These are phyloP conservation scores for Musa troglodytarum DNA, from an alignment of 176 grass and related monocot genomes.

Conservation along the genomic window DNA sequence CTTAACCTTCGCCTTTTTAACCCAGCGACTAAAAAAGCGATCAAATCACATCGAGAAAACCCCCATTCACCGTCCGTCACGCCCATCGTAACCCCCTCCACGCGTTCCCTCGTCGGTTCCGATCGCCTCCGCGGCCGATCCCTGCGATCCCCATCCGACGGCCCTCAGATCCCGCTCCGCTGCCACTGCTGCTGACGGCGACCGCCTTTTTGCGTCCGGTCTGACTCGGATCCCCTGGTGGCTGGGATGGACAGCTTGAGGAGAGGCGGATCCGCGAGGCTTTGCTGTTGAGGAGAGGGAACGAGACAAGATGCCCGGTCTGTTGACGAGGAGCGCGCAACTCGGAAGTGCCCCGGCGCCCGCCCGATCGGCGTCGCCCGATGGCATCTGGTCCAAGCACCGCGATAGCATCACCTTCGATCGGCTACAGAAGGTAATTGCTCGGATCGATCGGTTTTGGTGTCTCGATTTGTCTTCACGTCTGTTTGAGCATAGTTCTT, in stretches of 20 bases:
- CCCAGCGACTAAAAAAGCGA: neutral
- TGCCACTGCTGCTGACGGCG: slow-evolving; percentile 7
- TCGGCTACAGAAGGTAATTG: slow-evolving; percentile 82
- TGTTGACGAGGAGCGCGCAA: slow-evolving; percentile 7
- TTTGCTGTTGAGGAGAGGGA: neutral
- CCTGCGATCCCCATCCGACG: neutral
- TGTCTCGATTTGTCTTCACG: slow-evolving; percentile 1
- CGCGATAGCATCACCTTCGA: slow-evolving; percentile 90
- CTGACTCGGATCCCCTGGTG: slow-evolving; percentile 11
- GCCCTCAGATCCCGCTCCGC: neutral
- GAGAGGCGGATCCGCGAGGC: neutral
- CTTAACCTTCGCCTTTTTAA: no score
- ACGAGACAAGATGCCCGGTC: slow-evolving; percentile 11
- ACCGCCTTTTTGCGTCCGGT: no score
- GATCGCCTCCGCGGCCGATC: slow-evolving; percentile 3
- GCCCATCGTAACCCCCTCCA: slow-evolving; percentile 14
- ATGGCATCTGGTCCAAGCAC: slow-evolving; percentile 86
- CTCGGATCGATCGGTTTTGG: slow-evolving; percentile 3
- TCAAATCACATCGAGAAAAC: slow-evolving; percentile 23
- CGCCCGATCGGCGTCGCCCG: neutral
- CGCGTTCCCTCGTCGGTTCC: slow-evolving; percentile 14
- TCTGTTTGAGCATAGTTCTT: slow-evolving; percentile 4
- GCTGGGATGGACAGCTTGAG: slow-evolving; percentile 15
- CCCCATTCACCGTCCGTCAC: neutral
- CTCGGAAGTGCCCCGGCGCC: slow-evolving; percentile 3